phyloP scores from a whole-genome alignment of 352 stramenopile species.

The Proteromonas lacertae region DNA sequence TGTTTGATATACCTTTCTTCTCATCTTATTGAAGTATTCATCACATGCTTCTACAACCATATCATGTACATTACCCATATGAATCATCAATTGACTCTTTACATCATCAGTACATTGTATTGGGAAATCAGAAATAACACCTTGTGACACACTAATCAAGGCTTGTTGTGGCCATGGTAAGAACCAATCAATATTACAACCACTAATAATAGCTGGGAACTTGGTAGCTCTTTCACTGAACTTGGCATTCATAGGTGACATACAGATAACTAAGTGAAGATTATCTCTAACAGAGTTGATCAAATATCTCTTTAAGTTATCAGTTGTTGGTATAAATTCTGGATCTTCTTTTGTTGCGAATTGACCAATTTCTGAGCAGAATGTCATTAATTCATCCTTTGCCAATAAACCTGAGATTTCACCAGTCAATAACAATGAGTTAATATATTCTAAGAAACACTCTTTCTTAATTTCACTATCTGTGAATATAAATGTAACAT shows the following conservation, averaged over 20 bases:
- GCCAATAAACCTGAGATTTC: conserved; percentile 42
- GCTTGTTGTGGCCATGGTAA: conserved; percentile 43
- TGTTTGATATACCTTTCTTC: conserved; percentile 42
- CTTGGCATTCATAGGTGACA: conserved; percentile 31
- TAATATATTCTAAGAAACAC: conserved; percentile 43
- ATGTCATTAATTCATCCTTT: conserved; percentile 38
- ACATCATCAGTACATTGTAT: conserved; percentile 19
- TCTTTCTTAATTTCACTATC: conserved; percentile 55
- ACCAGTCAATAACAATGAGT: conserved; percentile 33
- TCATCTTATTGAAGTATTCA: conserved; percentile 39
- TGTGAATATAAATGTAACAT: conserved; percentile 36
- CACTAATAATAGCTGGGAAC: conserved; percentile 41
- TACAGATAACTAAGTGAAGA: conserved; percentile 36
- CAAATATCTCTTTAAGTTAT: conserved; percentile 41
- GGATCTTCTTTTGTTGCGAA: conserved; percentile 25
- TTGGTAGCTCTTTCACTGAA: conserved; percentile 37
- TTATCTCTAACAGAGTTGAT: conserved; percentile 34
- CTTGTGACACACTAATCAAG: conserved; percentile 30
- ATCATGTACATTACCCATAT: conserved; percentile 31
- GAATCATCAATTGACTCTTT: conserved; percentile 21
- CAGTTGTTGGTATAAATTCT: conserved; percentile 23
- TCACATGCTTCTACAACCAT: conserved; percentile 43
- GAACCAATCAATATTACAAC: conserved; percentile 52
- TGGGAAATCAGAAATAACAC: conserved; percentile 24
- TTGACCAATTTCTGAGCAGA: conserved; percentile 29